Evolutionary conservation across 306 rosid genomes (phyloP), one percentile per base, ranked within the genome.

Genomic region (Spatholobus suberectus): DNA sequence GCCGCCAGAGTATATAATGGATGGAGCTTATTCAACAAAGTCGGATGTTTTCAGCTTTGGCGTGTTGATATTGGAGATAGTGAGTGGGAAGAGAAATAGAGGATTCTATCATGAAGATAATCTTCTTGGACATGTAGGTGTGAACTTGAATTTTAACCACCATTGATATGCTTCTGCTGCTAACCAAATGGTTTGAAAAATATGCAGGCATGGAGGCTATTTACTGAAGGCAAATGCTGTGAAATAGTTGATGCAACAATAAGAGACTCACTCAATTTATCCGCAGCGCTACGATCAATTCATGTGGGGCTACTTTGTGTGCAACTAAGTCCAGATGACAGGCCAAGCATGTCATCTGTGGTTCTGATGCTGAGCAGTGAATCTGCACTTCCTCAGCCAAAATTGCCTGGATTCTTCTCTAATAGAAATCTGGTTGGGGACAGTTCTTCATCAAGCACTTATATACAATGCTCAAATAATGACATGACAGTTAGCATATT

Each of bases 301-400:
- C 75, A 78, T 35, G 72, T 76, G n/a, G 81, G 73, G 1, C 23
- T 76, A 44, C 46, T 63, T 1, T 77, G 81, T 35, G 49, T 63
- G 15, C 81, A 77, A 65, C 37, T 18, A 29, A 46, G 35, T 44
- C 81, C 81, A 18, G 35, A 77, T 0, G 73, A 76, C 4, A 76
- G 81, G 29, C 81, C 81, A 41, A 76, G 11, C 54, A 68, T 68
- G 74, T 38, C 74, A 40, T 68, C 74, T 5, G 74, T 40, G 18
- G 74, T 68, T 38, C 27, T 62, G 62, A 77, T 77, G 73, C 34
- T 77, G 21, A 77, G 62, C 37, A 29, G 73, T 44, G 81, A 77
- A 77, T 51, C 70, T 11, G 26, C 66, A 21, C 41, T 87, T 74
- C 86, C 89, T 73, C 86, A 76, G 17, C 94, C 90, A 1, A 86